Evolutionary conservation across 2,329 filamentous ascomycete genomes (phyloP), one percentile per base, ranked within the genome.

Genomic region (Juglanconis oblonga): DNA sequence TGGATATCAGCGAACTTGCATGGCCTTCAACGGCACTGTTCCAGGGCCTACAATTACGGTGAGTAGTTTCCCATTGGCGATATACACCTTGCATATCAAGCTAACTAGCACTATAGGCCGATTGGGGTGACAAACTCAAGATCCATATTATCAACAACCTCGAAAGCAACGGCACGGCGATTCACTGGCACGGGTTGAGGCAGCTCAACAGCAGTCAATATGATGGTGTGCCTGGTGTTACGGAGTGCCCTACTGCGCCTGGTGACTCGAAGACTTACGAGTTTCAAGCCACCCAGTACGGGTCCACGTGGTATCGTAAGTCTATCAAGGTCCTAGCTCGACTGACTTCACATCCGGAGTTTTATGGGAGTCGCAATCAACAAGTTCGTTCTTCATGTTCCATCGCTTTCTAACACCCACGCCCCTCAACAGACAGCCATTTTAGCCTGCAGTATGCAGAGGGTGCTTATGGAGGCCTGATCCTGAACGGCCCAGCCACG

Each of bases 111-210:
- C 6, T 58, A 6, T 17, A 45, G 38, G 79, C 74, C 31, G 72
- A 77, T 62, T 78, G 76, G 76, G 77, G 76, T 31, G 77, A 79
- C 64, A 67, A 58, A 33, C 67, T 77, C 24, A 71, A 86, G 47
- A 80, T 88, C 54, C 83, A 84, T 45, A 79, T 87, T 63, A 77
- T 82, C 72, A 90, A 90, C 69, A 76, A 81, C 14, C 79, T 88
- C 2, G 78, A 77, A 3, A 61, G 62, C 14, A 68, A 70, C 38
- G 71, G 72, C 32, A 91, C 54, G 9, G 13, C 57, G 8, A 49
- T 58, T 14, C 57, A 58, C 50, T 58, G 50, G 57, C 57, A 58
- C 29, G 50, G 57, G 9, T 38, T 58, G 17, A 31, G 57, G 7
- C 49, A 53, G 42, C 42, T 52, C 17, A 10, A 38, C 42, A 38